These are phyloP conservation scores for Xylaria cubensis DNA, from an alignment of 495 filamentous ascomycete species.

Conservation along the genomic window DNA sequence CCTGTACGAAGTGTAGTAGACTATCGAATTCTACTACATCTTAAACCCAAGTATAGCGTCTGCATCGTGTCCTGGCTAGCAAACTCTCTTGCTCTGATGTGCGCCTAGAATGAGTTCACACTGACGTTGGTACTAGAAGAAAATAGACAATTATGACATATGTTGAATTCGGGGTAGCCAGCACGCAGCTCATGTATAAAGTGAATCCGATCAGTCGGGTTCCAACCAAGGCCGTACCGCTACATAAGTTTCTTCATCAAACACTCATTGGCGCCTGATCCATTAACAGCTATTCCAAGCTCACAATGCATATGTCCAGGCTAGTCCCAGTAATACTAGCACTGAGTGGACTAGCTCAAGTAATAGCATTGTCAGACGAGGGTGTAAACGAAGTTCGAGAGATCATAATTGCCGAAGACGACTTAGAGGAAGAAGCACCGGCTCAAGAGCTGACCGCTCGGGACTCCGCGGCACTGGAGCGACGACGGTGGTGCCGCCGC, in stretches of 20 bases:
- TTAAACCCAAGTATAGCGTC: neutral
- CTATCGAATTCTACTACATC: neutral
- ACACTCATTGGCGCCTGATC: neutral
- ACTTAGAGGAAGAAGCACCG: neutral
- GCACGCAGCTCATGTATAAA: neutral
- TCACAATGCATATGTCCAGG: constrained; percentile 19
- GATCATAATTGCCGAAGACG: neutral
- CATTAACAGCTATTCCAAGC: neutral
- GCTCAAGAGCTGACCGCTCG: neutral
- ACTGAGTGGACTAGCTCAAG: constrained; percentile 12
- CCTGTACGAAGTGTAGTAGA: neutral
- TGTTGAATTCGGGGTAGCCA: neutral
- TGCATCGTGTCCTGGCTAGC: neutral
- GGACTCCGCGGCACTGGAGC: neutral
- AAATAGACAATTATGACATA: constrained; percentile 3
- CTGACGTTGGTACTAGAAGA: neutral
- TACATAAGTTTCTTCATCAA: neutral
- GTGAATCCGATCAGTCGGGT: neutral
- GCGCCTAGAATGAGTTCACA: constrained; percentile 9
- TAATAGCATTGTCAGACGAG: neutral
- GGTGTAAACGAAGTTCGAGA: neutral
- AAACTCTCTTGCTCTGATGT: neutral
- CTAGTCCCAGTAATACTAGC: constrained; percentile 8
- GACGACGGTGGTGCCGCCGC: neutral
- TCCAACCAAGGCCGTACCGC: neutral